phyloP scores from a whole-genome alignment of 192 early-diverging fungal species.

The Spizellomyces sp. region DNA sequence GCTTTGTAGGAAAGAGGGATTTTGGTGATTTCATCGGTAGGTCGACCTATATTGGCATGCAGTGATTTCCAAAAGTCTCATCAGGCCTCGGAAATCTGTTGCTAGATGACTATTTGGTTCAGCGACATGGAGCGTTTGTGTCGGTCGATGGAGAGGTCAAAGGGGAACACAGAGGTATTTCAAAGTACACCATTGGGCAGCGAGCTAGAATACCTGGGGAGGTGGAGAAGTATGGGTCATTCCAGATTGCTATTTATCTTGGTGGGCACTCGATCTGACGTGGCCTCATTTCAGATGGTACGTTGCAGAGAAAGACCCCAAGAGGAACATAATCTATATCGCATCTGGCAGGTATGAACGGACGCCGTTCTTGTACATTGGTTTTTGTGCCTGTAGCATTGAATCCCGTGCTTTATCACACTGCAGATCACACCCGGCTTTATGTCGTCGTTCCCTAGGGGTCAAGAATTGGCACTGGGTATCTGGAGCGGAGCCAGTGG shows the following conservation, averaged over 20 bases:
- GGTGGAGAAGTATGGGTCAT: constrained; percentile 49
- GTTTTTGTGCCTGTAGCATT: constrained; percentile 15
- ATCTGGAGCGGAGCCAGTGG: constrained; percentile 6
- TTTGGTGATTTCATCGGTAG: constrained; percentile 78
- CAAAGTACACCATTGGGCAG: constrained; percentile 83
- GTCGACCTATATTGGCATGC: constrained; percentile 27
- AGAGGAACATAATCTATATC: constrained; percentile 67
- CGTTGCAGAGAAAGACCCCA: constrained; percentile 68
- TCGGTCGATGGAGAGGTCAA: constrained; percentile 37
- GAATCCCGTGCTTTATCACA: constrained; percentile 7
- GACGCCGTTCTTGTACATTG: neutral
- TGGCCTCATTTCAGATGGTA: constrained; percentile 57
- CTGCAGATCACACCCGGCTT: constrained; percentile 19
- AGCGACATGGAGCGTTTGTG: constrained; percentile 45
- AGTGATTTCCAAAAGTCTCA: constrained; percentile 19
- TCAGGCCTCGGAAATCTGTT: constrained; percentile 25
- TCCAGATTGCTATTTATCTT: neutral
- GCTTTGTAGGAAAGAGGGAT: constrained; percentile 85
- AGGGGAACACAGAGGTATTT: constrained; percentile 66
- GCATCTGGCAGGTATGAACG: constrained; percentile 64
- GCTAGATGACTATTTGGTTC: constrained; percentile 54
- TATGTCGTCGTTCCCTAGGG: constrained; percentile 1
- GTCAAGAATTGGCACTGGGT: constrained; percentile 24
- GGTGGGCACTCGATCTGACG: neutral
- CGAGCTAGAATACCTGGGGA: constrained; percentile 64